Evolutionary conservation across 768 basidiomycete species (phyloP), one percentile per base, ranked within the genome.

Genomic region (Termitomyces titanicus): DNA sequence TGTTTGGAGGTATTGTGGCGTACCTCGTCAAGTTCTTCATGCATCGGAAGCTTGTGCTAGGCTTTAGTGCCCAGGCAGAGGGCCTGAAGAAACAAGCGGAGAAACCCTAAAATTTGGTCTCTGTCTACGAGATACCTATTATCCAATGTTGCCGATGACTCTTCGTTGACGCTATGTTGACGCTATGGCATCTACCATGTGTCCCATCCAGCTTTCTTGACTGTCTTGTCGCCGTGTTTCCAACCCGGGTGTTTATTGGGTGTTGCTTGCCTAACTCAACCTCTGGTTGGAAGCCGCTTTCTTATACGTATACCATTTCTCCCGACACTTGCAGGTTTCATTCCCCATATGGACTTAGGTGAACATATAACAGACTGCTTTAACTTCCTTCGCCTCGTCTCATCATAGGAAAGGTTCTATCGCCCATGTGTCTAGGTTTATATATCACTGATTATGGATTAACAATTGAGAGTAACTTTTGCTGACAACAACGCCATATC

Each of bases 1-100:
- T 81, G 27, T 89, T 88, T 49, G 67, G 68, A 17, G 86, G 86
- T 0, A 17, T 78, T 2, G 51, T 80, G 11, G 85, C 85, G 35
- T 83, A 85, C 60, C 1, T 82, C 10, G 67, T 87, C 50, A 74
- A 72, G 59, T 68, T 72, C 38, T 73, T 80, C 51, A 62, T 82
- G 13, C 68, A 74, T 13, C 56, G 61, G 13, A 75, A 78, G 40
- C 64, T 88, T 47, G 64, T 66, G 25, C 39, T 65, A 47, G 81
- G 78, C 0, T 82, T 85, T 46, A 58, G 64, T 8, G 84, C 80
- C 1, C 81, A 83, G 72, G 84, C 79, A 0, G 77, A 81, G 46
- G 80, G 74, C 0, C 67, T 89, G 62, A 87, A 88, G 67, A 63
- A 61, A 51, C 67, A 77, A 38, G 72, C 79, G 0, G 86, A 88